Evolutionary conservation across 176 grass and related monocot species (phyloP), one percentile per base, ranked within the genome.

Genomic region (Dendrocalamus sinicus): DNA sequence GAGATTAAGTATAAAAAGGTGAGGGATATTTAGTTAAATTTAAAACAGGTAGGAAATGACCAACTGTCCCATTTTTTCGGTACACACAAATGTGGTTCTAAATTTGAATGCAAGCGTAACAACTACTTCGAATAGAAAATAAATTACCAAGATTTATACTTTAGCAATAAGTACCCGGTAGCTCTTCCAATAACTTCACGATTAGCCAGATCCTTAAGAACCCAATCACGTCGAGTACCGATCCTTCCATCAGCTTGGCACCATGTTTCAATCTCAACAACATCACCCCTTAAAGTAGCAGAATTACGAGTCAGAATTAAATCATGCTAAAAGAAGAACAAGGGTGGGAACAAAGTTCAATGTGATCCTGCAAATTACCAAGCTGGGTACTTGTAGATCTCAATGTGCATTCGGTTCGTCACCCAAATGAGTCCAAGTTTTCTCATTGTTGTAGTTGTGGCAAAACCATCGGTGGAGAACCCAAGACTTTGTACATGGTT

Each of bases 211-310:
- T 99, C 96, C 84, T 95, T 94, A 69, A 99, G 83, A 59, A 99
- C 91, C 93, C 93, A 99, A 91, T 99, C 96, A 80, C 96, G 96
- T 40, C 96, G 86, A 26, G 96, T 96, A 70, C 96, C 96, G 0
- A 95, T 95, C 77, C 67, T 96, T 83, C 96, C 96, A 72, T 99
- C 96, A 47, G 89, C 87, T 92, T 99, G 96, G 88, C 92, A 99
- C 96, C 96, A 99, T 5, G 96, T 99, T 89, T 99, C 96, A 7
- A 99, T 96, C 85, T 99, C 94, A 57, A 96, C 90, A 73, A 96
- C 92, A 79, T 99, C 93, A 84, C 96, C 96, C 96, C 96, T 99
- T 72, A 52, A 50, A 64, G 20, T 15, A 84, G 79, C 23, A 91
- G 51, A 84, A 57, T 64, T 67, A 61, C 20, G 2, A 16, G 9